Base-by-base conservation (phyloP, 108 stramenopile species). In the Pseudonitzschia multiseries region DNA sequence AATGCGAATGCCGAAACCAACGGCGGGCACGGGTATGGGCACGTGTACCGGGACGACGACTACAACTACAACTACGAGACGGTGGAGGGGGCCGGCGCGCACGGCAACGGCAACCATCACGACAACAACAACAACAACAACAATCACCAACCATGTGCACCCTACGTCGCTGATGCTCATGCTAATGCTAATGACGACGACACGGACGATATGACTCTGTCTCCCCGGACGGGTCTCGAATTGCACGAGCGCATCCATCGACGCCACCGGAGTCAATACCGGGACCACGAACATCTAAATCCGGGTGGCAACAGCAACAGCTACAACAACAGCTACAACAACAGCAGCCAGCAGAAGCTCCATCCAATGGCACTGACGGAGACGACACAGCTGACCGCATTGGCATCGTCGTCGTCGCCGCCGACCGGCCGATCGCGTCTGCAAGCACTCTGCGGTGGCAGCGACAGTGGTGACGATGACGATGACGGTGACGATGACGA, bases 211-310 rank as follows among this genome's bases (percentile, higher is more conserved):
- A 36, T 36, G 36, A 57, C 64, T 26, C 52, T 36, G 36, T 66
- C 64, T 26, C 52, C 59, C 31, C 21, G 46, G 4, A 64, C 59
- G 17, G 72, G 78, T 12, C 42, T 79, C 56, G 78, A 79, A 73
- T 32, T 79, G 72, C 62, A 73, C 21, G 64, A 73, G 6, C 36
- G 64, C 40, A 65, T 65, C 41, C 40, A 62, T 12, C 61, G 24
- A 62, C 61, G 27, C 6, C 27, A 62, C n/a, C 27, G 14, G 69
- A 20, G 42, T 1, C 21, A 46, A 17, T 17, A 68, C 33, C 28
- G 36, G 4, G 36, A 36, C 36, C 2, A 36, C 6, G 36, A 36
- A 36, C 4, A 36, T 36, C 36, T 6, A 6, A 6, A 24, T 24
- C n/a, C n/a, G n/a, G n/a, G n/a, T n/a, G n/a, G 53, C 57, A 60